Conservation (phyloP, 768 basidiomycete species). For the Jaapia argillacea region DNA sequence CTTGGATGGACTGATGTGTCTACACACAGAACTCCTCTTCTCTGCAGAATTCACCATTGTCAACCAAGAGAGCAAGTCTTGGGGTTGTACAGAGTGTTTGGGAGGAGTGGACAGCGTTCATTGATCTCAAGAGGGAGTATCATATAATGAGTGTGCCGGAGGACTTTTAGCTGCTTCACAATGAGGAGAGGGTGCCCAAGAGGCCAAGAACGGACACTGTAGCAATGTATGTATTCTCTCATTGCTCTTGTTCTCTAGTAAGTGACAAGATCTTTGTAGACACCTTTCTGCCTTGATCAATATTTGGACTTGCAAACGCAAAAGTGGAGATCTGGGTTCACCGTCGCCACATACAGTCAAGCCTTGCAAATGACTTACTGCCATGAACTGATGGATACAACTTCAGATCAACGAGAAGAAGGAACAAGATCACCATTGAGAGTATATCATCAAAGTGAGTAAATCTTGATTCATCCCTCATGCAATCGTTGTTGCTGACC, state of each 20-base stretch:
- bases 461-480: not conserved
- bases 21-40: constrained; percentile 65
- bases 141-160: constrained; percentile 48
- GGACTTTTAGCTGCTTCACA: constrained; percentile 64
- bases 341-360: constrained; percentile 38
- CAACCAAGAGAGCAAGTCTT: constrained; percentile 58
- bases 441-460: constrained; percentile 76
- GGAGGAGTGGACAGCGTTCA: constrained; percentile 66
- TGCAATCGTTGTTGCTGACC: constrained; percentile 3
- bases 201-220: constrained; percentile 32
- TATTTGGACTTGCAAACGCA: constrained; percentile 38
- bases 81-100: constrained; percentile 57
- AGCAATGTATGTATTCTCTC: constrained; percentile 12
- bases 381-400: constrained; percentile 55
- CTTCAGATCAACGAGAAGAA: constrained; percentile 45
- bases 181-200: constrained; percentile 60
- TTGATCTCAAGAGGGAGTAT: constrained; percentile 72
- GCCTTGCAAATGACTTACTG: constrained; percentile 55
- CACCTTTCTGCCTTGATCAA: constrained; percentile 32
- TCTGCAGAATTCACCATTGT: constrained; percentile 71
- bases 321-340: constrained; percentile 29
- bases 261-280: not conserved
- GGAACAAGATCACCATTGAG: constrained; percentile 75
- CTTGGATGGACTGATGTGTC: constrained; percentile 78
- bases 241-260: not conserved